Base-by-base conservation (phyloP, 805 yeast genomes). In the Nakazawaea ambrosiae region DNA sequence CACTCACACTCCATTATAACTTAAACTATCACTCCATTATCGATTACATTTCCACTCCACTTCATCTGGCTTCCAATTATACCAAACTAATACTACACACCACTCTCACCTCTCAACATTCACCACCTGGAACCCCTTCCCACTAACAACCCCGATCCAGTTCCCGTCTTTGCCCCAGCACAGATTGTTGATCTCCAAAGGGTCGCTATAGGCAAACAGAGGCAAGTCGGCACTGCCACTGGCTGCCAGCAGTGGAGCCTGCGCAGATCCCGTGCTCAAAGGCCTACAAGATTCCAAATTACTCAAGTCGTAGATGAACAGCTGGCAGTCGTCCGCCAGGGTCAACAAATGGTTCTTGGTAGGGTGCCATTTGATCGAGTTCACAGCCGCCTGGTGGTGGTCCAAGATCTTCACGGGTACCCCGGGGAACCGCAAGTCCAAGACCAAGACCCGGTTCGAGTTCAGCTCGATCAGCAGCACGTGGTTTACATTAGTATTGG, bases 361-460 rank as follows among this genome's bases (percentile, higher is more conserved):
- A 0, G 97, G 97, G 49, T 89, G 90, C 97, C 97, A 90, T 36
- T 68, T 60, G 14, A 89, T 71, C 45, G 78, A 68, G 53, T 90
- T 90, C 18, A 90, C 73, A 1, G 82, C 66, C 0, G 78, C 75
- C 20, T 61, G 50, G 54, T 81, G 94, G 12, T 81, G 89, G 25
- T 77, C 76, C 29, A 90, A 64, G 0, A 73, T 70, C n/a, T 72
- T 58, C 1, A 82, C 68, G 0, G 97, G 96, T 2, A 77, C 55
- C 3, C 96, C 95, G 0, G 97, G 96, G 54, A 80, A 77, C 43
- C 98, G 68, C 65, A 89, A 73, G 57, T 90, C 98, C 39, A 92
- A 66, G 10, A 90, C 66, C 19, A 78, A 64, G 4, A 88, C 74
- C 37, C 69, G 66, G 47, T 73, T 72, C 18, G 86, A 77, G 50